Base-by-base conservation (phyloP, 2,329 filamentous ascomycete species). In the Epichloe scottii region DNA sequence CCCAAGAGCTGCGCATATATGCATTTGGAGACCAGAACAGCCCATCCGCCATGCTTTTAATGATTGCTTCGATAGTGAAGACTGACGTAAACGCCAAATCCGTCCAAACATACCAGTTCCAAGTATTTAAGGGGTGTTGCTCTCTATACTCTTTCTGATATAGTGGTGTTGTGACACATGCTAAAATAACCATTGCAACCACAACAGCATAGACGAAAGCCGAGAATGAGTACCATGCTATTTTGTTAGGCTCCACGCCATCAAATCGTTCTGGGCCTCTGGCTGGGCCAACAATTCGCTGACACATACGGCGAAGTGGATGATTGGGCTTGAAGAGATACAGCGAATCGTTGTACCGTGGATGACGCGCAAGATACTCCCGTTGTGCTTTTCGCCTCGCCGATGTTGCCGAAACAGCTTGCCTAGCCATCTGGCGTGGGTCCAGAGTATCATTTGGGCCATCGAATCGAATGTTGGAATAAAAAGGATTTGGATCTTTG, bases 11-110 rank as follows among this genome's bases (percentile, higher is more conserved):
- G 60, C 93, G 84, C 65, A 96, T 89, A 64, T 95, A 98, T 3
- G 94, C 94, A 67, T 98, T 96, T 0, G 93, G 93, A 0, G 93
- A 96, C 81, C 88, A 97, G 65, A 96, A 86, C 60, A 95, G 86
- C 7, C 93, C 93, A 69, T 98, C 93, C 0, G 93, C 93, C 59
- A 98, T 82, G 51, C 95, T 83, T 66, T 98, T 98, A 70, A 98
- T 90, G 5, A 82, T 62, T 0, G 90, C 89, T 67, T 98, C 93
- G 6, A 87, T 63, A 0, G 85, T 86, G 69, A 98, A 98, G 14
- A 98, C 68, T 2, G 85, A 67, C 2, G 91, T 89, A 64, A 98
- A 98, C 6, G 87, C 84, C 67, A 94, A 75, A 65, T 98, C 93
- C 12, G 87, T 87, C 79, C 88, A 97, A 5, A 94, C 86, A 63